Evolutionary conservation across 2,329 filamentous ascomycete species (phyloP), one percentile per base, ranked within the genome.

Genomic region (Sclerotinia borealis): DNA sequence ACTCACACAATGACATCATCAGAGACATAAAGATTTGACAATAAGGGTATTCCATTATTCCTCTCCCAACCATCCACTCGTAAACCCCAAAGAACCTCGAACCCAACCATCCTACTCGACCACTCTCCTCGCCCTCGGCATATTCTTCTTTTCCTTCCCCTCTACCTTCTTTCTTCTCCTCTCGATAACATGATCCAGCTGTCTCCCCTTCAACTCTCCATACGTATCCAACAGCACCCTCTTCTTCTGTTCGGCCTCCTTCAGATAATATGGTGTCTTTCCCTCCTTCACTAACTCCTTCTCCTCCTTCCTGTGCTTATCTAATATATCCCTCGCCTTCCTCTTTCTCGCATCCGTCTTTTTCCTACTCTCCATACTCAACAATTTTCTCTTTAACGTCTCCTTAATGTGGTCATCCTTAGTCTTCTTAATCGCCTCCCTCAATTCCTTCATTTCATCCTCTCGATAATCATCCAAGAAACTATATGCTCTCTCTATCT

Each of bases 201-300:
- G 88, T 75, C 87, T 89, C 74, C 89, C 89, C 77, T 91, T 95
- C 88, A 98, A 89, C 65, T 85, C 84, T 70, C 88, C 84, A 77
- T 90, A 97, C 74, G 89, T 86, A 71, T 95, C 88, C 73, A 90
- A 80, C 66, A 97, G 79, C 63, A 92, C 81, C 76, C 88, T 81
- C 81, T 93, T 92, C 87, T 95, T 96, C 80, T 95, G 85, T 78
- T 97, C 93, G 73, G 87, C 86, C 79, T 88, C 88, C 85, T 99
- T 99, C 71, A 98, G 79, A 77, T 91, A 98, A 78, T 92, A 99
- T 0, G 95, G 93, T 74, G 84, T 86, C 85, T 97, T 97, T 66
- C 95, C 95, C 78, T 96, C 85, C 71, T 86, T 86, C 59, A 98
- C 87, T 65, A 90, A 79, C 75, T 93, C 89, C 78, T 91, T 92